Percentiles rank a stretch among this genome's conserved stretches.
These are phyloP conservation scores for Sclerotinia trifoliorum DNA, from an alignment of 2,329 filamentous ascomycete genomes.

Conservation along the genomic window DNA sequence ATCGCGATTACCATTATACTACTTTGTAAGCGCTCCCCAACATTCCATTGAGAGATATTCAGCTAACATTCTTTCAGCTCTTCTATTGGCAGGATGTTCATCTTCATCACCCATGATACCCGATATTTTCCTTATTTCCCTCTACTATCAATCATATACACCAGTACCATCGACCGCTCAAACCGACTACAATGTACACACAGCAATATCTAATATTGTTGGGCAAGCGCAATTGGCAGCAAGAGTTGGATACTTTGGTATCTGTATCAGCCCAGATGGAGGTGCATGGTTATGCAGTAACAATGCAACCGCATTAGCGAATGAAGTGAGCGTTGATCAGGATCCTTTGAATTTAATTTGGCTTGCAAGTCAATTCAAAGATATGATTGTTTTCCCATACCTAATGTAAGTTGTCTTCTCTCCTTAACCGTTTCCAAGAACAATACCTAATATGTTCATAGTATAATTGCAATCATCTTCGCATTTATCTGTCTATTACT, in stretches of 20 bases:
- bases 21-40: slow-evolving; percentile 66
- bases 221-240: slow-evolving; percentile 81
- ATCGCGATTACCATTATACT: slow-evolving; percentile 93
- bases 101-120: slow-evolving; percentile 95
- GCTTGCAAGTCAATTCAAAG: slow-evolving; percentile 96
- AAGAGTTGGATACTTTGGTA: slow-evolving; percentile 95
- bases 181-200: slow-evolving; percentile 83
- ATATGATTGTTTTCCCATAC: slow-evolving; percentile 97
- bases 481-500: slow-evolving; percentile 95
- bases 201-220: slow-evolving; percentile 86
- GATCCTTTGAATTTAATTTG: slow-evolving; percentile 97
- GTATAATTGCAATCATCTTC: slow-evolving; percentile 96
- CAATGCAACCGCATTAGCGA: slow-evolving; percentile 90
- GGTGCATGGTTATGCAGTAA: slow-evolving; percentile 94
- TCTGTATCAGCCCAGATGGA: slow-evolving; percentile 89
- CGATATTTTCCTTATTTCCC: slow-evolving; percentile 94
- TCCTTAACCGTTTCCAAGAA: background rate
- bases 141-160: slow-evolving; percentile 85
- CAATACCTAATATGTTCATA: slow-evolving; percentile 41
- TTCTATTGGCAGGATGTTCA: slow-evolving; percentile 90
- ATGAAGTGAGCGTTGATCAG: slow-evolving; percentile 84
- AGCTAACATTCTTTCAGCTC: slow-evolving; percentile 54
- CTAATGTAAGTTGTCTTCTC: slow-evolving; percentile 65
- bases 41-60: slow-evolving; percentile 21
- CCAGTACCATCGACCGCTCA: slow-evolving; percentile 81